Conservation (phyloP, 2,329 filamentous ascomycete genomes). For the Alternaria arborescens region DNA sequence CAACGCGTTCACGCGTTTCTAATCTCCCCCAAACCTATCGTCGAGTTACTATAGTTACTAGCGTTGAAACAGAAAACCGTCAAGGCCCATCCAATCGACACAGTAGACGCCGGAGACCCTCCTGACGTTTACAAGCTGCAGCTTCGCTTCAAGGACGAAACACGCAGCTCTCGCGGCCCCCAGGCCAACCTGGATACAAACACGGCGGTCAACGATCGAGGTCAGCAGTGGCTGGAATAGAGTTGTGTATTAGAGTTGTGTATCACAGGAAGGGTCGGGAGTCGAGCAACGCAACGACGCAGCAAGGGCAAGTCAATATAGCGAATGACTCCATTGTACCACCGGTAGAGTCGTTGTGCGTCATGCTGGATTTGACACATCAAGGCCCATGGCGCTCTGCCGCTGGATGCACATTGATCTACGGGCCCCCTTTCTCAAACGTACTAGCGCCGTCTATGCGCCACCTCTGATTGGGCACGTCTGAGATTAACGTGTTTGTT, state of each 20-base stretch:
- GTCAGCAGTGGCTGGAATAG: not conserved
- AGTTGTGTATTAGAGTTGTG: not conserved
- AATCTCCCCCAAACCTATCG: conserved; percentile 3
- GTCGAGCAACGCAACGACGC: not conserved
- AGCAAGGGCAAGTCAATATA: not conserved
- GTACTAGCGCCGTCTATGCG: conserved; percentile 1
- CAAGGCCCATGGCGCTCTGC: conserved; percentile 23
- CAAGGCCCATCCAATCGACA: conserved; percentile 1
- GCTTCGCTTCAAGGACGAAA: conserved; percentile 1
- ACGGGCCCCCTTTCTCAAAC: conserved; percentile 21
- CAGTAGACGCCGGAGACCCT: conserved; percentile 5
- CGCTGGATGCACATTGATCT: conserved; percentile 19
- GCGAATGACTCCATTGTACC: not conserved
- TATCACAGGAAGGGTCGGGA: not conserved
- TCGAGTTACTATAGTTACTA: conserved; percentile 1
- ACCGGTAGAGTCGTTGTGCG: conserved; percentile 6
- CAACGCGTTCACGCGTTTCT: conserved; percentile 1
- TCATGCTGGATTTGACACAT: conserved; percentile 18
- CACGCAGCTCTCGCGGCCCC: conserved; percentile 3
- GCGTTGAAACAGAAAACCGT: not conserved
- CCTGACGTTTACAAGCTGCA: not conserved
- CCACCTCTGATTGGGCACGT: conserved; percentile 19
- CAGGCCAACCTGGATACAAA: not conserved
- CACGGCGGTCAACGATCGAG: not conserved
- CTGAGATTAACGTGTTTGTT: conserved; percentile 27